Percentiles rank a stretch among this genome's conserved stretches.
phyloP scores from a whole-genome alignment of 2,329 filamentous ascomycete genomes.

The Diaporthe velutina region DNA sequence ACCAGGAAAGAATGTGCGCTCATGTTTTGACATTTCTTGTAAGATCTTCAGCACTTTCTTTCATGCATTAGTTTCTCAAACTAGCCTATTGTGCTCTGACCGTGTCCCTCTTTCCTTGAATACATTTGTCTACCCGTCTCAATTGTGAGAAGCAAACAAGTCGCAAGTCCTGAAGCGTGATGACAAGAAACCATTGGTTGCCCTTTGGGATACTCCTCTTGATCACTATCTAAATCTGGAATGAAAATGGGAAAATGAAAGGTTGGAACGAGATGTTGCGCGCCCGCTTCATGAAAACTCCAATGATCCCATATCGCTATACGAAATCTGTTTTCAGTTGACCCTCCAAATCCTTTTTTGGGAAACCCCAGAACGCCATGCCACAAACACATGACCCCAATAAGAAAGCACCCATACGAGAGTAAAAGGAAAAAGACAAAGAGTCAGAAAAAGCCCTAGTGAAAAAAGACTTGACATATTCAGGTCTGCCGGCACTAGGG shows the following conservation, averaged over 20 bases:
- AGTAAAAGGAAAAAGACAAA: background rate
- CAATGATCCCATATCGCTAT: background rate
- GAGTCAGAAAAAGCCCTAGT: background rate
- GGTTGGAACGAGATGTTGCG: background rate
- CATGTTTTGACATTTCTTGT: background rate
- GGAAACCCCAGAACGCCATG: conserved; percentile 7
- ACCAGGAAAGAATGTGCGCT: background rate
- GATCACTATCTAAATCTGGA: background rate
- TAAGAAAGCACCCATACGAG: background rate
- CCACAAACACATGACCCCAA: background rate
- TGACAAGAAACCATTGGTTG: background rate
- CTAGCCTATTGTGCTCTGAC: background rate
- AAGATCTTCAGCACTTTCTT: background rate
- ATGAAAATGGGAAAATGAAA: background rate
- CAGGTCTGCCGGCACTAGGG: background rate
- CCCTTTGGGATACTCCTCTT: background rate
- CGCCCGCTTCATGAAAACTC: conserved; percentile 9
- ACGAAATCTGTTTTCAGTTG: background rate
- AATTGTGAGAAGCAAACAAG: background rate
- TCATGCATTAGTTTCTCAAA: background rate
- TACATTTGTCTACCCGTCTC: background rate
- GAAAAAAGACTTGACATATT: background rate
- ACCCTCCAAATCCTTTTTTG: background rate
- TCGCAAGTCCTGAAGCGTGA: background rate
- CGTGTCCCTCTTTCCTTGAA: background rate